Base-by-base conservation (phyloP, 768 basidiomycete species). In the Cystobasidium tubakii region DNA sequence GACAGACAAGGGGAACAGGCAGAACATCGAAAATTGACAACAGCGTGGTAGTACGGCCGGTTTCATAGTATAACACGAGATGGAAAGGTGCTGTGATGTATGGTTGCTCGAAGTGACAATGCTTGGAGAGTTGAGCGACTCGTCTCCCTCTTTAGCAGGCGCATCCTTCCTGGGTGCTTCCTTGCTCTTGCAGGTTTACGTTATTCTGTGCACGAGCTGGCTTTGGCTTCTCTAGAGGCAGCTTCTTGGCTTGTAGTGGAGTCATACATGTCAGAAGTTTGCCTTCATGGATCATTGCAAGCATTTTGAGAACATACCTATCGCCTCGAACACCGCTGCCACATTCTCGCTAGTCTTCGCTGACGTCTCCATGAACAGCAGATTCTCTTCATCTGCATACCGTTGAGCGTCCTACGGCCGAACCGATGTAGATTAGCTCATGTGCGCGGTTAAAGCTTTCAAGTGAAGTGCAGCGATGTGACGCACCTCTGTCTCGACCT, bases 341-440 rank as follows among this genome's bases (percentile, higher is more conserved):
- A 99, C 87, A 43, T 92, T 93, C 79, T 93, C 90, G n/a, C 93
- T 92, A 3, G 91, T 93, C 87, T 98, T 99, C 31, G 96, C 96
- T 79, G 89, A 91, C 43, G 95, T 96, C 84, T 99, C 96, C 78
- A 95, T 96, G 85, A 98, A 98, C 55, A 99, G 83, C 53, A 99
- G 81, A 0, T 90, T 89, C 23, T 90, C 88, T 82, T 99, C 96
- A 67, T 90, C 87, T 15, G 96, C 96, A 80, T 98, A 99, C 7
- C 92, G 92, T 80, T 91, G 89, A 0, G 95, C 96, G 83, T 98
- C 96, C 79, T 96, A 94, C 74, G 88, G 85, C n/a, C n/a, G n/a
- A n/a, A n/a, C n/a, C n/a, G n/a, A 21, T 42, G 13, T 25, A 31
- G 34, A n/a, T 69, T 4, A 39, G 23, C 21, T 72, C 19, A 62